Evolutionary conservation across 169 alveolate genomes (phyloP), one percentile per base, ranked within the genome.

Genomic region (Plasmodium coatneyi): DNA sequence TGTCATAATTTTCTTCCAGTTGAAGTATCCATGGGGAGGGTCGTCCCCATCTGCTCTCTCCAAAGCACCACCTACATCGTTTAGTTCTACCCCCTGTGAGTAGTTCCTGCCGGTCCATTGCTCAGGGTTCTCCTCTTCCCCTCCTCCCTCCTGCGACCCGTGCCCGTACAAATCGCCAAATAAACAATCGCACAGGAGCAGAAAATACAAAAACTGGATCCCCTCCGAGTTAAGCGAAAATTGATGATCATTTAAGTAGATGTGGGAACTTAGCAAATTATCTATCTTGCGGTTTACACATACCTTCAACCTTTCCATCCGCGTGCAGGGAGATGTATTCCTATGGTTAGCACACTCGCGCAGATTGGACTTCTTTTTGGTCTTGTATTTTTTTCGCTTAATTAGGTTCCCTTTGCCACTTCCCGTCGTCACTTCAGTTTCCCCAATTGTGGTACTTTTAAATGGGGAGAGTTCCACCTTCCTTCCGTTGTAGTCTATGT

Each of bases 121-220:
- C 39, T 9, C 22, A 86, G 74, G 52, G 54, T 84, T 39, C 12
- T 25, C 41, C 14, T 66, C 30, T 3, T 22, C 16, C 9, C 34
- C 76, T 22, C 76, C 30, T 66, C 16, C 76, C 16, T 25, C 34
- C 74, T 60, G 25, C 32, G 25, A 19, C 1, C 39, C 39, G n/a
- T 25, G 9, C 41, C 1, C 76, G 19, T 22, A 1, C n/a, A 12
- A 66, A 16, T 28, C 66, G 22, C 3, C 72, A 82, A 19, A 46
- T n/a, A 72, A 72, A 30, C 28, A 74, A 86, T 86, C 60, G 70
- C 93, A 86, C 19, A 86, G 25, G 19, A 86, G 71, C 10, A 86
- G 39, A 86, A 86, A 86, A 56, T 86, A 86, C 46, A 86, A 86
- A 86, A 86, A 86, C 16, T 10, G 28, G n/a, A 43, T 74, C n/a